Evolutionary conservation across 2,329 filamentous ascomycete species (phyloP).

Genomic region (Microsporum ferrugineum): DNA sequence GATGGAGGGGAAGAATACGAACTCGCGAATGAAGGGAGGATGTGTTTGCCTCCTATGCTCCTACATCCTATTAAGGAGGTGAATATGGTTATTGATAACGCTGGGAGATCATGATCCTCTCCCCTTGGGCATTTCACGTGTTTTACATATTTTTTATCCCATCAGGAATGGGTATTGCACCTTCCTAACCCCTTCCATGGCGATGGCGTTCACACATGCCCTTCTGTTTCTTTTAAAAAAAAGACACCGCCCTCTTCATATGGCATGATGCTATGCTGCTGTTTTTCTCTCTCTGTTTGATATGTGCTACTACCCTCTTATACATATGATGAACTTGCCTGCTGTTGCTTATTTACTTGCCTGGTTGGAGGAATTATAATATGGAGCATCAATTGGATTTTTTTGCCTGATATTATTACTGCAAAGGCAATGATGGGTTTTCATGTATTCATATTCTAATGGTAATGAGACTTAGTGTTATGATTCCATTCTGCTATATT

Average conservation of each 20-base stretch:
- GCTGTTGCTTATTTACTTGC: not conserved
- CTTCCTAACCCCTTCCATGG: not conserved
- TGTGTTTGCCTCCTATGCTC: conserved; percentile 85
- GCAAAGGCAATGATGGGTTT: too few species aligned
- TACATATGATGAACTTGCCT: not conserved
- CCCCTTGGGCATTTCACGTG: not conserved
- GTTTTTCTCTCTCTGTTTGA: not conserved
- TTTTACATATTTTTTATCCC: not conserved
- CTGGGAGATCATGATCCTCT: not conserved
- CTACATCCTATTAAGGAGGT: conserved; percentile 79
- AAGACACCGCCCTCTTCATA: not conserved
- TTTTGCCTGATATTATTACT: too few species aligned
- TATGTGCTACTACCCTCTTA: not conserved
- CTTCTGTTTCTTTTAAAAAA: not conserved
- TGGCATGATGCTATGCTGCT: not conserved
- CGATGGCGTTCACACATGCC: not conserved
- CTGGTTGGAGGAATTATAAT: not conserved
- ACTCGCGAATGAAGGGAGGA: conserved; percentile 61
- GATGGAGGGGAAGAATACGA: conserved; percentile 70
- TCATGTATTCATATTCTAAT: too few species aligned
- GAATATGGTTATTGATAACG: conserved; percentile 38
- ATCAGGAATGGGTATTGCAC: not conserved
- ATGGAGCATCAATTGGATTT: not conserved
- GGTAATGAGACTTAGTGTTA: too few species aligned
- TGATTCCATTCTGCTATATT: too few species aligned